Conservation (phyloP, 768 basidiomycete species). For the Rubroboletus satanas region DNA sequence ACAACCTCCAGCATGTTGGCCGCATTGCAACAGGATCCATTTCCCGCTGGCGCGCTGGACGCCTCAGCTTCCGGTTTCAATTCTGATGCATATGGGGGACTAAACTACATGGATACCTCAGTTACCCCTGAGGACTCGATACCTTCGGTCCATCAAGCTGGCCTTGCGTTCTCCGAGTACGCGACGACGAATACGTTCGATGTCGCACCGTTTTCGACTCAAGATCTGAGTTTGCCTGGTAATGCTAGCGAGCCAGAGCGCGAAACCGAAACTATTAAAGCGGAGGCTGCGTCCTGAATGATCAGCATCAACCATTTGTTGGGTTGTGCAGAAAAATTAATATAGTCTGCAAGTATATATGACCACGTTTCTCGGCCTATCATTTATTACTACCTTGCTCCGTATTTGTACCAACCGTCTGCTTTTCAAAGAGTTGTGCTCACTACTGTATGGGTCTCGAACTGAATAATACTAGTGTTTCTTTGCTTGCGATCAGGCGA, state of each 20-base stretch:
- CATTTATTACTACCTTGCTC: slow-evolving; percentile 39
- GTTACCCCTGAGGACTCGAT: slow-evolving; percentile 62
- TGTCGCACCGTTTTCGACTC: slow-evolving; percentile 61
- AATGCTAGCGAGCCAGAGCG: slow-evolving; percentile 57
- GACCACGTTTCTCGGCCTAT: slow-evolving; percentile 27
- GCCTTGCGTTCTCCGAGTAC: slow-evolving; percentile 71
- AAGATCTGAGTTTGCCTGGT: slow-evolving; percentile 60
- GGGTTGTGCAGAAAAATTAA: slow-evolving; percentile 30
- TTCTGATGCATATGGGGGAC: slow-evolving; percentile 62
- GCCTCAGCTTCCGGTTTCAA: slow-evolving; percentile 58
- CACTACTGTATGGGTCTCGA: slow-evolving; percentile 35
- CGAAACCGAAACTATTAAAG: slow-evolving; percentile 62
- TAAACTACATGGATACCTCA: slow-evolving; percentile 75
- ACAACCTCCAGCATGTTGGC: slow-evolving; percentile 91
- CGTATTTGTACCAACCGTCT: slow-evolving; percentile 35
- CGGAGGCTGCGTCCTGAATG: slow-evolving; percentile 47
- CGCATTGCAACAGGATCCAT: slow-evolving; percentile 74
- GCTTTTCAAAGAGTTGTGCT: slow-evolving; percentile 34
- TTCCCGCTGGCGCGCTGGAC: slow-evolving; percentile 63
- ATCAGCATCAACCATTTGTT: slow-evolving; percentile 19
- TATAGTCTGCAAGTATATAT: slow-evolving; percentile 32
- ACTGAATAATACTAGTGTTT: slow-evolving; percentile 30
- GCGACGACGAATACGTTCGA: slow-evolving; percentile 64
- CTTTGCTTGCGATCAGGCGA: slow-evolving; percentile 11
- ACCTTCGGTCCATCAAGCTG: slow-evolving; percentile 54